These are phyloP conservation scores for Trichoderma brevicompactum DNA, from an alignment of 2,329 filamentous ascomycete genomes.

Conservation along the genomic window DNA sequence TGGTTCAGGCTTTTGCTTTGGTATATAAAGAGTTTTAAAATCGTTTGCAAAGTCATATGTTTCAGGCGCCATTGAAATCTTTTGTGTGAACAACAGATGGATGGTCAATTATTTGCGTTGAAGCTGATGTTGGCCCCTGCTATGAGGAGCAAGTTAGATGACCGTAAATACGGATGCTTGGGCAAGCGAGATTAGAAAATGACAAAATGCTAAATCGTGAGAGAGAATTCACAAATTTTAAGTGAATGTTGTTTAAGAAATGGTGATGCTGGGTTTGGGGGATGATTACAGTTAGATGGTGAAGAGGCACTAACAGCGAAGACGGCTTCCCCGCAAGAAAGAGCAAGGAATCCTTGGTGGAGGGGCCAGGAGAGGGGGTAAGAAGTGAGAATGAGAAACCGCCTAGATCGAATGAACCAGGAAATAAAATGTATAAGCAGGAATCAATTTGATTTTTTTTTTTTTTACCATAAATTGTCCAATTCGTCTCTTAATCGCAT, in stretches of 20 bases:
- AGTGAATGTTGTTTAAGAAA: too few relatives aligned
- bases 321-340: slow-evolving; percentile 20
- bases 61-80: slow-evolving; percentile 35
- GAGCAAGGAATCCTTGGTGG: background rate
- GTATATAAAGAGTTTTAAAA: slow-evolving; percentile 45
- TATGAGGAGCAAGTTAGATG: background rate
- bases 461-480: background rate
- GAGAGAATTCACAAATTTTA: background rate
- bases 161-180: background rate
- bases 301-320: slow-evolving; percentile 8
- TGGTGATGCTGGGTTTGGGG: background rate
- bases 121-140: background rate
- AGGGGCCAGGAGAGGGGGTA: slow-evolving; percentile 4
- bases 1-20: slow-evolving; percentile 44
- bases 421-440: too few relatives aligned
- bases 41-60: slow-evolving; percentile 44
- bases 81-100: background rate
- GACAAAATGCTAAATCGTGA: background rate
- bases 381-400: background rate
- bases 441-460: background rate
- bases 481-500: background rate
- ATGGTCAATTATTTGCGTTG: background rate
- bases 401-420: too few relatives aligned
- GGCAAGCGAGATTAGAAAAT: background rate
- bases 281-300: background rate